Conservation (phyloP, 129 eudicot genomes). For the Tagetes patula region DNA sequence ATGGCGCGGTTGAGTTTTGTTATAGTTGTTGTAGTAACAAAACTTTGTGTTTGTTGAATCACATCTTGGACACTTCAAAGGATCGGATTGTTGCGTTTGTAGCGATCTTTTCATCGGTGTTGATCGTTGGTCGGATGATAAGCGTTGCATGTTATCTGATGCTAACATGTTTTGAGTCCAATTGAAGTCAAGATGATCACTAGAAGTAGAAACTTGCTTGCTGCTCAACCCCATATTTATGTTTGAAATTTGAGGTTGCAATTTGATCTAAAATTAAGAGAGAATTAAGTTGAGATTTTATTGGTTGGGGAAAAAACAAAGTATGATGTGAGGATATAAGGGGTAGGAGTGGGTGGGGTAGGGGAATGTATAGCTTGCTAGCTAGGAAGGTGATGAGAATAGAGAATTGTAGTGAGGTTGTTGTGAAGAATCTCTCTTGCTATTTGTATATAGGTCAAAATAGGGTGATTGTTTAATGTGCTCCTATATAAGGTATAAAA, state of each 20-base stretch:
- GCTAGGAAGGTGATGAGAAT: conserved; percentile 41
- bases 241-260: conserved; percentile 19
- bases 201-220: conserved; percentile 53
- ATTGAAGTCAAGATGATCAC: conserved; percentile 47
- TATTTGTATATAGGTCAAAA: conserved; percentile 31
- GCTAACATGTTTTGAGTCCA: conserved; percentile 44
- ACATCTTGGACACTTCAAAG: conserved; percentile 73
- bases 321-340: conserved; percentile 36
- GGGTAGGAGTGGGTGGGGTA: conserved; percentile 18
- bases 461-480: conserved; percentile 12
- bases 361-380: conserved; percentile 19
- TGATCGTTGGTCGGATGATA: conserved; percentile 39
- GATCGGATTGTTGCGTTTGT: conserved; percentile 46
- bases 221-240: conserved; percentile 56
- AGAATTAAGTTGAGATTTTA: conserved; percentile 6
- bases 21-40: conserved; percentile 92
- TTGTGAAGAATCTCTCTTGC: conserved; percentile 35
- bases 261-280: conserved; percentile 15
- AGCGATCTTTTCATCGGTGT: conserved; percentile 31
- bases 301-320: conserved; percentile 29
- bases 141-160: conserved; percentile 26
- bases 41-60: conserved; percentile 76
- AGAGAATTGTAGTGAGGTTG: conserved; percentile 14
- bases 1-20: conserved; percentile 83
- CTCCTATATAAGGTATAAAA: not conserved